These are phyloP conservation scores for Xerocomus brunneocitrinus DNA, from an alignment of 768 basidiomycete genomes.

Conservation along the genomic window DNA sequence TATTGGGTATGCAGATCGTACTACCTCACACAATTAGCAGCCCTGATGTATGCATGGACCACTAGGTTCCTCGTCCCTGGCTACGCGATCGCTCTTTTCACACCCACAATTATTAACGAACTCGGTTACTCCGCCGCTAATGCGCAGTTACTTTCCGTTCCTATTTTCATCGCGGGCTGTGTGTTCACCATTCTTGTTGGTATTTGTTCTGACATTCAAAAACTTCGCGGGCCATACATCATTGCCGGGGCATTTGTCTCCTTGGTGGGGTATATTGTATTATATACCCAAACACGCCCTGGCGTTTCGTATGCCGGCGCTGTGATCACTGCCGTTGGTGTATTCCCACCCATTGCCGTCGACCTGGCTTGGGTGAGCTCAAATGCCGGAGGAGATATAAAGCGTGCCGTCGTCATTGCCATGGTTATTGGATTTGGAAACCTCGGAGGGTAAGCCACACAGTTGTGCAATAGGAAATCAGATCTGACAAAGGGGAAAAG, in stretches of 20 bases:
- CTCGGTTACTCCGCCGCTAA: constrained; percentile 48
- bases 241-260: constrained; percentile 39
- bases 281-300: constrained; percentile 33
- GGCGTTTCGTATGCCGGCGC: constrained; percentile 41
- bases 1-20: constrained; percentile 32
- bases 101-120: constrained; percentile 46
- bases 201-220: constrained; percentile 38
- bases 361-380: constrained; percentile 52
- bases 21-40: not conserved
- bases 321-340: constrained; percentile 48
- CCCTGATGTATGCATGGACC: constrained; percentile 1
- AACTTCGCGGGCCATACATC: constrained; percentile 47
- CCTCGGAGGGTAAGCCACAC: constrained; percentile 42
- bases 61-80: constrained; percentile 41
- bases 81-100: constrained; percentile 48
- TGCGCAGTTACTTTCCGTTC: constrained; percentile 48
- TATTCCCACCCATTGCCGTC: constrained; percentile 47
- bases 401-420: constrained; percentile 48
- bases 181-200: constrained; percentile 40
- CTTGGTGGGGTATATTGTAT: constrained; percentile 48
- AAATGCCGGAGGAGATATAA: constrained; percentile 53
- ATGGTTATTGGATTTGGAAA: constrained; percentile 54
- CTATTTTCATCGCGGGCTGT: constrained; percentile 47
- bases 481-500: constrained; percentile 17
- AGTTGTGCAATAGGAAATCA: constrained; percentile 10